Evolutionary conservation across 1,284 basidiomycete species (phyloP).

Genomic region (Stygiomarasmius scandens): DNA sequence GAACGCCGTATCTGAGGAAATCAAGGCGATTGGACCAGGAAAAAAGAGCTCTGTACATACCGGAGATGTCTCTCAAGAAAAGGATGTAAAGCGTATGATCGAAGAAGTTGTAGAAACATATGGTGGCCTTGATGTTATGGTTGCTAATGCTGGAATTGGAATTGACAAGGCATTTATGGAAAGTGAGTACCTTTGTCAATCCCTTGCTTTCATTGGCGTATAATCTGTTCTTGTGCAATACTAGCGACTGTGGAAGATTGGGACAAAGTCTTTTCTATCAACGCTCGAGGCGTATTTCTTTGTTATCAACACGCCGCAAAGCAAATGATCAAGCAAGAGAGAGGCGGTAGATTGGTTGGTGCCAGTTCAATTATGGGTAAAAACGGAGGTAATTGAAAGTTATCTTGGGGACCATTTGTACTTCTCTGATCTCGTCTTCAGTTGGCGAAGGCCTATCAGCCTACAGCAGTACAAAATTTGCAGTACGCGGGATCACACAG

Average conservation of each 20-base stretch:
- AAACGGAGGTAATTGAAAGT: neutral
- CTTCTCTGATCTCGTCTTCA: neutral
- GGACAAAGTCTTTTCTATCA: constrained; percentile 17
- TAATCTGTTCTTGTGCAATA: neutral
- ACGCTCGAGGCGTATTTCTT: constrained; percentile 18
- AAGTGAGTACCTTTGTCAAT: constrained; percentile 21
- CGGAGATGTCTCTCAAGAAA: constrained; percentile 30
- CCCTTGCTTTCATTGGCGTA: neutral
- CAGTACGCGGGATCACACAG: constrained; percentile 1
- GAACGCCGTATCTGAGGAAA: constrained; percentile 9
- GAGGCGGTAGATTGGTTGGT: constrained; percentile 23
- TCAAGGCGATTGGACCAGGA: constrained; percentile 2
- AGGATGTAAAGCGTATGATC: constrained; percentile 29
- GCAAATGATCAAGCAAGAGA: constrained; percentile 23
- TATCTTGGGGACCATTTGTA: neutral
- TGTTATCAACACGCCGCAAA: constrained; percentile 20
- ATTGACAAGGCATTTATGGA: constrained; percentile 25
- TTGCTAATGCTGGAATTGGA: constrained; percentile 26
- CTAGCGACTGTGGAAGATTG: constrained; percentile 19
- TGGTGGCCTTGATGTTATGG: constrained; percentile 34
- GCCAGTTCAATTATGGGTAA: constrained; percentile 7
- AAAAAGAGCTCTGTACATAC: constrained; percentile 15
- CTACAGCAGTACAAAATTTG: neutral
- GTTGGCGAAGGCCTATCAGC: neutral
- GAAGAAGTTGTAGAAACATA: constrained; percentile 21